A percentile compares a stretch with the other conserved stretches of the same genome.
phyloP scores from a whole-genome alignment of 805 yeast species.

The Yarrowia sp. region DNA sequence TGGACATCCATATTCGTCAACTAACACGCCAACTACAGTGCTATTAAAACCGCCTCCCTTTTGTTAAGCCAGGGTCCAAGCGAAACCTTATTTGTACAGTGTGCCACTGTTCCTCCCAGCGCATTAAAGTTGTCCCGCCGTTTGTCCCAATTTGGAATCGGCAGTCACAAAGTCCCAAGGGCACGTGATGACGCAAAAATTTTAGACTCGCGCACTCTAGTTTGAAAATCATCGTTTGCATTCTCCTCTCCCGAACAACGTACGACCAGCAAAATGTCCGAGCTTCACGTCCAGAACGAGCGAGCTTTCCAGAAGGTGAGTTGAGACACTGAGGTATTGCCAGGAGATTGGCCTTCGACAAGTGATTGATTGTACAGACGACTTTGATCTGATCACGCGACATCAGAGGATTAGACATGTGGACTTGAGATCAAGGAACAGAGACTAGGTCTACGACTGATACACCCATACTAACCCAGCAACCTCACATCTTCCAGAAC shows the following conservation, averaged over 20 bases:
- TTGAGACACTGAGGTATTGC: constrained; percentile 48
- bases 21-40: too few relatives aligned
- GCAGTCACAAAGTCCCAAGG: constrained; percentile 20
- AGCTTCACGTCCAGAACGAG: constrained; percentile 99
- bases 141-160: constrained; percentile 9
- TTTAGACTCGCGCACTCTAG: constrained; percentile 19
- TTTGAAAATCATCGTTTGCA: constrained; percentile 25
- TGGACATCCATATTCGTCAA: too few relatives aligned
- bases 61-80: neutral
- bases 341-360: neutral
- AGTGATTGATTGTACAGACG: too few relatives aligned
- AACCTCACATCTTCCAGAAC: constrained; percentile 99
- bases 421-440: neutral
- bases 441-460: neutral
- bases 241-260: constrained; percentile 26
- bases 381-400: constrained; percentile 1
- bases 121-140: neutral
- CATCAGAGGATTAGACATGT: neutral
- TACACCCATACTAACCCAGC: constrained; percentile 49
- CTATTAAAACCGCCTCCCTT: too few relatives aligned
- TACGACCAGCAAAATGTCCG: constrained; percentile 47
- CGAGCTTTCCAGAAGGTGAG: constrained; percentile 99
- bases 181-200: constrained; percentile 28
- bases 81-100: neutral
- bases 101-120: too few relatives aligned